phyloP scores from a whole-genome alignment of 305 asterid genomes.

The Solanum aculeatissimum region DNA sequence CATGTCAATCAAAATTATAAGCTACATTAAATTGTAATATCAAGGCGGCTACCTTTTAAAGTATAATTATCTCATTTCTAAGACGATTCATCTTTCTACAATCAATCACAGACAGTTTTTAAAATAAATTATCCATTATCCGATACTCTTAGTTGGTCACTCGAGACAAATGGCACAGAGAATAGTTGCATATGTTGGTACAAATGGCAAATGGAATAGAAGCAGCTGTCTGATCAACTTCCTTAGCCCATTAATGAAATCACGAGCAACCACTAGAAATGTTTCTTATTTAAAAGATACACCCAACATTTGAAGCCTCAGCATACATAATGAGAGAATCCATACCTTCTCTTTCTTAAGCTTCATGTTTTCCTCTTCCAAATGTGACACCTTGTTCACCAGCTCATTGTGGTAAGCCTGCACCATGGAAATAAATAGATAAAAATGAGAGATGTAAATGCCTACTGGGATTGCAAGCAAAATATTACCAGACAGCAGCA shows the following conservation, averaged over 20 bases:
- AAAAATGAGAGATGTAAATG: neutral
- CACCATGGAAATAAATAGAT: neutral
- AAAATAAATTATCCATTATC: neutral
- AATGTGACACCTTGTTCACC: constrained; percentile 67
- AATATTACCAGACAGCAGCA: neutral
- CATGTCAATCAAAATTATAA: neutral
- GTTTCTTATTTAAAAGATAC: neutral
- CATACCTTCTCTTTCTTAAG: constrained; percentile 71
- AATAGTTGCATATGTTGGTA: neutral
- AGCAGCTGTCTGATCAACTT: neutral
- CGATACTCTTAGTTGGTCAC: neutral
- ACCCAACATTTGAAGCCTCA: neutral
- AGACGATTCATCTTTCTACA: neutral
- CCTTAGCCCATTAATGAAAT: neutral
- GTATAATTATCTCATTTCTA: neutral
- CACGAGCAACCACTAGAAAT: neutral
- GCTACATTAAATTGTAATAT: neutral
- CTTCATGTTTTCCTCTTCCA: constrained; percentile 65
- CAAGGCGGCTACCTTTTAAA: neutral
- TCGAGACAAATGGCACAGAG: neutral
- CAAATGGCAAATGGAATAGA: neutral
- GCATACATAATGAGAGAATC: neutral
- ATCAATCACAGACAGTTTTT: neutral
- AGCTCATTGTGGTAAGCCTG: constrained; percentile 90
- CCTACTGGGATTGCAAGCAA: neutral